Percentiles rank a stretch among this genome's conserved stretches.
These are phyloP conservation scores for Microdochium trichocladiopsis DNA, from an alignment of 2,329 filamentous ascomycete genomes.

Conservation along the genomic window DNA sequence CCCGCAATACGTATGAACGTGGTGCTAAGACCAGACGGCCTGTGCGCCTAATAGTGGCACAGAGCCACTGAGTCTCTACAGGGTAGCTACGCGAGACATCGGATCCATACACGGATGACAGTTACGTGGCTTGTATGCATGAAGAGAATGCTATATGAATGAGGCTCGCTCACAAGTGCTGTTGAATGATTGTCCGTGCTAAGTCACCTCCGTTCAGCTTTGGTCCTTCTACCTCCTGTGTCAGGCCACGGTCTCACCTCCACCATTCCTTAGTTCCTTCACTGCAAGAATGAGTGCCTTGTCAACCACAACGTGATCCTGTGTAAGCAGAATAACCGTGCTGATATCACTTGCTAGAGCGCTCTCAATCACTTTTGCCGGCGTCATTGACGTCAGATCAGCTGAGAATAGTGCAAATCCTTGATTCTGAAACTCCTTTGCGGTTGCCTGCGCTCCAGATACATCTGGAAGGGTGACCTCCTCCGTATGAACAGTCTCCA, in stretches of 20 bases:
- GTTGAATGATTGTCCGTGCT: background rate
- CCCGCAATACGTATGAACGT: background rate
- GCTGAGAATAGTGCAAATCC: background rate
- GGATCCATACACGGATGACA: too few species aligned
- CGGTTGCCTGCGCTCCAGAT: background rate
- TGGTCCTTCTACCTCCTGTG: background rate
- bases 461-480: background rate
- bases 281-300: background rate
- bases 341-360: background rate
- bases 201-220: background rate
- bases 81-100: too few species aligned
- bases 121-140: too few species aligned
- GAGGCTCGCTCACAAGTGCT: too few species aligned
- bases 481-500: background rate
- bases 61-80: too few species aligned
- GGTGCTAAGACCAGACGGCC: background rate
- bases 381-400: background rate
- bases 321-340: background rate
- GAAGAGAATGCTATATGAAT: too few species aligned
- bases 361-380: background rate
- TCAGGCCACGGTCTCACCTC: background rate
- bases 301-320: background rate
- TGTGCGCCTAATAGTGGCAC: background rate
- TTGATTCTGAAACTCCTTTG: background rate
- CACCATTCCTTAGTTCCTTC: background rate